Percentiles rank a stretch among this genome's conserved stretches.
phyloP scores from a whole-genome alignment of 129 eudicot species.

The Flaveria sonorensis region DNA sequence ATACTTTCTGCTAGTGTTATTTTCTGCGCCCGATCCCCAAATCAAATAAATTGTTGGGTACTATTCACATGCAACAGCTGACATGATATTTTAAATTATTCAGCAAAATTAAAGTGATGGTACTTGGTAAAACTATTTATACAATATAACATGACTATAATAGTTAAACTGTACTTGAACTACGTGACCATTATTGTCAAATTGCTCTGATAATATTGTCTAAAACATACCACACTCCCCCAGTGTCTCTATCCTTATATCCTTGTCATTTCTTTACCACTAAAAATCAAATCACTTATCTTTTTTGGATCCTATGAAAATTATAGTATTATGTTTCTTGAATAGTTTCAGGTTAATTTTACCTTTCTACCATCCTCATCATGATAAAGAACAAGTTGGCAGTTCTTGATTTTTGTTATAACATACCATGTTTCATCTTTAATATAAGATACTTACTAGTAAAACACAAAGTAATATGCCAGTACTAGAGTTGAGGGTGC shows the following conservation, averaged over 20 bases:
- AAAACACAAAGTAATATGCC: not conserved
- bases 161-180: not conserved
- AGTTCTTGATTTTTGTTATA: not conserved
- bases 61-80: not conserved
- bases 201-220: not conserved
- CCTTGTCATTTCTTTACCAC: not conserved
- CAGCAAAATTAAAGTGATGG: not conserved
- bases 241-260: not conserved
- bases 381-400: not conserved
- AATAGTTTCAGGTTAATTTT: not conserved
- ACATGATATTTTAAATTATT: not conserved
- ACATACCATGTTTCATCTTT: conserved; percentile 12
- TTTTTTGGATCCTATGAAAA: not conserved
- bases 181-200: not conserved
- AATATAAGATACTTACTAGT: not conserved
- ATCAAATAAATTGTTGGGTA: not conserved
- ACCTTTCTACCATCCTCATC: conserved; percentile 13
- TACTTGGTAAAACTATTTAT: not conserved
- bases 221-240: not conserved
- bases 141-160: not conserved
- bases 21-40: not conserved
- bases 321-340: not conserved
- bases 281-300: not conserved
- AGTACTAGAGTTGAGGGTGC: not conserved
- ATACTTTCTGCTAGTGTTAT: not conserved